Evolutionary conservation across 1,284 basidiomycete species (phyloP), one percentile per base, ranked within the genome.

Genomic region (Psilocybe mexicana): DNA sequence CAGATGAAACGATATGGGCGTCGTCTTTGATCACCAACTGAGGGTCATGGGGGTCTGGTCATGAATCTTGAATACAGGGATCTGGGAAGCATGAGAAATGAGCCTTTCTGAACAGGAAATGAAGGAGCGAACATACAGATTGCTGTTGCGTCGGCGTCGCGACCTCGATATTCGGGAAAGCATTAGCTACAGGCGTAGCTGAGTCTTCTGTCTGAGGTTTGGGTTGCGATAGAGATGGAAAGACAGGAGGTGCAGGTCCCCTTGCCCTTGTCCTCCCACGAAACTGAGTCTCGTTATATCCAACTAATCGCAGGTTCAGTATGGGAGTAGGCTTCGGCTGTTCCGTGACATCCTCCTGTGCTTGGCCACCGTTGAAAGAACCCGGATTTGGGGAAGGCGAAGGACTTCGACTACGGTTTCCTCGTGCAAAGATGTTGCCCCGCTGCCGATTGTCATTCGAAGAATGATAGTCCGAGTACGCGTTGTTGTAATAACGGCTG

Each of bases 241-340:
- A 48, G 4, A 59, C 62, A 28, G 49, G 43, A 12, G 58, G 54
- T 25, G 46, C 43, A 11, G 42, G 33, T 26, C 54, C 51, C 59
- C 66, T 36, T 57, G 61, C 54, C 45, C 63, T 52, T 46, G 61
- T 42, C 57, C 62, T 49, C 43, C 61, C 55, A 40, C 63, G 45
- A 30, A 43, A 43, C 45, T 52, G n/a, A 8, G 44, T 59, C 40
- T 70, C 66, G 2, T 57, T 61, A 28, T 66, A 68, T 3, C 67
- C 69, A 18, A 76, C 73, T 6, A 74, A 61, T 11, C 70, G 64
- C 2, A 74, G 65, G 51, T 72, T 72, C 12, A 76, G 54, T 12
- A 72, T 66, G 1, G 70, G 67, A 2, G 64, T 65, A 3, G 70
- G 62, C 24, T 53, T 60, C 5, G 67, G 58, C 33, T 68, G 63